phyloP scores from a whole-genome alignment of 2,329 filamentous ascomycete genomes.

The Fusarium sp. region DNA sequence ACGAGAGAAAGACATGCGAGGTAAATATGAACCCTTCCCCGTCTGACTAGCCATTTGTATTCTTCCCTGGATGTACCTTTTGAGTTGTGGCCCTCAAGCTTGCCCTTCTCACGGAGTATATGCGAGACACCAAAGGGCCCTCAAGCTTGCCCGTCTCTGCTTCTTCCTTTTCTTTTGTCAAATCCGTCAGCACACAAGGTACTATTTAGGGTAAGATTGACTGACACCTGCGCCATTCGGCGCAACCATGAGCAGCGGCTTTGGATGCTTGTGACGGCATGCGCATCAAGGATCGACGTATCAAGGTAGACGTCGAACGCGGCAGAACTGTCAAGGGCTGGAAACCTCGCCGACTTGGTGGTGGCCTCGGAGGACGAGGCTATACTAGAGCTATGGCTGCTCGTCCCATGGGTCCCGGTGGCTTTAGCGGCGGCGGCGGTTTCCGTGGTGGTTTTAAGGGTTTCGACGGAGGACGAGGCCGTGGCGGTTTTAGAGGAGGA shows the following conservation, averaged over 20 bases:
- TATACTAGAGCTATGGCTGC: conserved; percentile 86
- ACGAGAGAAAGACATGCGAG: conserved; percentile 98
- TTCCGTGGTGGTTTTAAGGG: conserved; percentile 59
- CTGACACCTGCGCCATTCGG: conserved; percentile 72
- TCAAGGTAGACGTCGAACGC: conserved; percentile 95
- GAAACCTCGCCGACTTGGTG: conserved; percentile 90
- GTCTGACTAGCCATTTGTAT: conserved; percentile 42
- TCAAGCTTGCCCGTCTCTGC: conserved; percentile 66
- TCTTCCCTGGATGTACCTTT: conserved; percentile 39
- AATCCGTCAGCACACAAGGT: conserved; percentile 36
- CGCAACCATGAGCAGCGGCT: conserved; percentile 78
- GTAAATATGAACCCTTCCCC: conserved; percentile 66
- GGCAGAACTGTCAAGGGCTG: conserved; percentile 94
- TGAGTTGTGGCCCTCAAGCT: conserved; percentile 56
- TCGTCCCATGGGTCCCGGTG: conserved; percentile 73
- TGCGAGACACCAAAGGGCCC: conserved; percentile 61
- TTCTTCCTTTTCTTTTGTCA: conserved; percentile 43
- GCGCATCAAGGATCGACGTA: conserved; percentile 88
- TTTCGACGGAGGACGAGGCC: conserved; percentile 56
- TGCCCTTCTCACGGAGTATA: conserved; percentile 52
- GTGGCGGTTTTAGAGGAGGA: conserved; percentile 60
- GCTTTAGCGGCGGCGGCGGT: conserved; percentile 66
- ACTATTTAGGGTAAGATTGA: conserved; percentile 66
- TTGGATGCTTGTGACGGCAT: conserved; percentile 87
- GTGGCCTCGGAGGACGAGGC: conserved; percentile 89